Evolutionary conservation across 345 rosid genomes (phyloP).

Genomic region (Psidium guajava): DNA sequence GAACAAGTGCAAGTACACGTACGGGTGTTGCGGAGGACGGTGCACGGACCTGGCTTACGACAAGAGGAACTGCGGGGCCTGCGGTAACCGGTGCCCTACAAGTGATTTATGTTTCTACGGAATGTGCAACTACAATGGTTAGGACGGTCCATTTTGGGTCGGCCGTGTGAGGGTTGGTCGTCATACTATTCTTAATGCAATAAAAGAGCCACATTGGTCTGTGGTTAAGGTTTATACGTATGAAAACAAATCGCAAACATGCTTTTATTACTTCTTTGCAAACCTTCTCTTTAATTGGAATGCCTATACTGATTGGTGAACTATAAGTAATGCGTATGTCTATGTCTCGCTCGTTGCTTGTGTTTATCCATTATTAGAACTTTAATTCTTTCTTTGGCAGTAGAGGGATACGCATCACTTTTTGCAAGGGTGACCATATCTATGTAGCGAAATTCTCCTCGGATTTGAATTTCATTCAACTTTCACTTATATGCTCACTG

Average conservation of each 20-base stretch:
- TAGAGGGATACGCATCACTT: not conserved
- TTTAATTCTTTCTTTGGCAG: not conserved
- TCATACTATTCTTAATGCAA: slow-evolving; percentile 11
- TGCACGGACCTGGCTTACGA: slow-evolving; percentile 47
- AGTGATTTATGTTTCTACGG: slow-evolving; percentile 53
- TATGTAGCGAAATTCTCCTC: not conserved
- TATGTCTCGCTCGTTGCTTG: not conserved
- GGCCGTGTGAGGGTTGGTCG: not conserved
- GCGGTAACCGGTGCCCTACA: slow-evolving; percentile 40
- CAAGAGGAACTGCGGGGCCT: slow-evolving; percentile 67
- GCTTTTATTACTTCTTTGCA: not conserved
- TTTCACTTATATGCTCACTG: not conserved
- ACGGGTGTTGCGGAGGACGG: slow-evolving; percentile 57
- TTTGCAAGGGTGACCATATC: not conserved
- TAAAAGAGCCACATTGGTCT: slow-evolving; percentile 3
- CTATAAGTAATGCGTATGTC: not conserved
- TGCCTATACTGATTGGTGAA: not conserved
- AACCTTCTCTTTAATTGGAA: not conserved
- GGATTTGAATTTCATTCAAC: not conserved
- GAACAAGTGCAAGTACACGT: slow-evolving; percentile 49
- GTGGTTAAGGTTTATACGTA: not conserved
- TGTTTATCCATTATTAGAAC: not conserved
- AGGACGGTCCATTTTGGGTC: not conserved
- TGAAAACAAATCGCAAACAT: not conserved
- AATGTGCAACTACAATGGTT: slow-evolving; percentile 46